phyloP scores from a whole-genome alignment of 139 green algal genomes.

The Picochlorum costavermella region DNA sequence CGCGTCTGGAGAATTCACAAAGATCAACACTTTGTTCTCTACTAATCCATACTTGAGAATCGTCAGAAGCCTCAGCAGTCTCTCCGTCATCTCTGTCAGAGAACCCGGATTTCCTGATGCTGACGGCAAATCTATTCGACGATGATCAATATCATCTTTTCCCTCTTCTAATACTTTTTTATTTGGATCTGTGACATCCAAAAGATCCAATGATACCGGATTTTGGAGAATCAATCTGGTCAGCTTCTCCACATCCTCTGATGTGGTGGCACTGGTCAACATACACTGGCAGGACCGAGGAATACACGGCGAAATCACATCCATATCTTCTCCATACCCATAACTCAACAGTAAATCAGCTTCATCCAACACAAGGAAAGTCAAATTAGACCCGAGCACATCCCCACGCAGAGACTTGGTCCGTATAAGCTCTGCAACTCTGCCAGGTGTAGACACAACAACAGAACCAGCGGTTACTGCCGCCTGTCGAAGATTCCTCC shows the following conservation, averaged over 20 bases:
- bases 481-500: conserved; percentile 27
- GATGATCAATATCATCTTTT: conserved; percentile 50
- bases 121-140: conserved; percentile 20
- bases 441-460: conserved; percentile 73
- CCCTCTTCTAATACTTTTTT: background rate
- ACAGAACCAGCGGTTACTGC: conserved; percentile 52
- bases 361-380: conserved; percentile 84
- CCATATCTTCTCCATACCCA: conserved; percentile 81
- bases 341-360: conserved; percentile 90
- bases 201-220: conserved; percentile 70
- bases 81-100: conserved; percentile 31
- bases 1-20: conserved; percentile 76
- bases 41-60: conserved; percentile 74
- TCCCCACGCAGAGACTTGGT: conserved; percentile 38
- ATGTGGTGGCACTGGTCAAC: conserved; percentile 85
- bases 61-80: conserved; percentile 62
- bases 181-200: conserved; percentile 5
- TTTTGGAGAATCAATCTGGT: conserved; percentile 85
- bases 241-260: conserved; percentile 64
- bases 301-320: conserved; percentile 50
- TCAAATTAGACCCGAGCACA: conserved; percentile 24
- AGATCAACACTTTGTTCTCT: conserved; percentile 79
- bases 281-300: conserved; percentile 81
- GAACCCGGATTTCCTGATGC: background rate
- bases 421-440: conserved; percentile 36